Percentiles rank a stretch among this genome's conserved stretches.
Evolutionary conservation across 257 asterid species (phyloP).

Genomic region (Fraxinus cuspidata): DNA sequence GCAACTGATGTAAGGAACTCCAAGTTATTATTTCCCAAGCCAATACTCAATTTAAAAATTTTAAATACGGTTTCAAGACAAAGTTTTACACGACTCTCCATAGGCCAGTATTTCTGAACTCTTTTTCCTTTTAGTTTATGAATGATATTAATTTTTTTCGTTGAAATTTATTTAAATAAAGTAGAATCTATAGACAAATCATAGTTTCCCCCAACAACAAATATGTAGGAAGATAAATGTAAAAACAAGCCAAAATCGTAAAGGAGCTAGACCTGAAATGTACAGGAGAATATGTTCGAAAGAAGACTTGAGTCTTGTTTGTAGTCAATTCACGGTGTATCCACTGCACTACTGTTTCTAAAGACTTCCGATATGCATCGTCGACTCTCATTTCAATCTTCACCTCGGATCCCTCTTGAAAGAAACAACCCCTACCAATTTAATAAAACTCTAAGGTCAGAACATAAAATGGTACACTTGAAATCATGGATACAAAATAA

Average conservation of each 20-base stretch:
- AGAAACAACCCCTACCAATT: conserved; percentile 80
- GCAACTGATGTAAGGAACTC: neutral
- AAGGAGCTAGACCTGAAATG: conserved; percentile 65
- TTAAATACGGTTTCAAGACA: neutral
- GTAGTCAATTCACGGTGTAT: conserved; percentile 50
- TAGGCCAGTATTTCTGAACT: neutral
- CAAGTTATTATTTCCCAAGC: neutral
- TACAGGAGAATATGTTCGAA: conserved; percentile 89
- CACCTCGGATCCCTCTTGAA: conserved; percentile 79
- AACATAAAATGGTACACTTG: neutral
- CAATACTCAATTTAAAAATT: no score
- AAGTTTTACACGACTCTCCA: neutral
- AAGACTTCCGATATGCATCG: conserved; percentile 61
- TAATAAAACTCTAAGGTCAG: conserved; percentile 7
- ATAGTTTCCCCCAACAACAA: neutral
- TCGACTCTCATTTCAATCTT: conserved; percentile 72
- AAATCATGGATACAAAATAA: neutral
- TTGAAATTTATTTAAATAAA: neutral
- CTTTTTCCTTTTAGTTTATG: neutral
- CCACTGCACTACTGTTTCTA: conserved; percentile 73
- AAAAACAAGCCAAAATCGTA: neutral
- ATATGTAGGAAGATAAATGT: neutral
- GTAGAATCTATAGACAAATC: neutral
- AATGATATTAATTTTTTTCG: neutral
- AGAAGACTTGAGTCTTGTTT: conserved; percentile 69